phyloP scores from a whole-genome alignment of 345 rosid genomes.

The Microthlaspi erraticum region DNA sequence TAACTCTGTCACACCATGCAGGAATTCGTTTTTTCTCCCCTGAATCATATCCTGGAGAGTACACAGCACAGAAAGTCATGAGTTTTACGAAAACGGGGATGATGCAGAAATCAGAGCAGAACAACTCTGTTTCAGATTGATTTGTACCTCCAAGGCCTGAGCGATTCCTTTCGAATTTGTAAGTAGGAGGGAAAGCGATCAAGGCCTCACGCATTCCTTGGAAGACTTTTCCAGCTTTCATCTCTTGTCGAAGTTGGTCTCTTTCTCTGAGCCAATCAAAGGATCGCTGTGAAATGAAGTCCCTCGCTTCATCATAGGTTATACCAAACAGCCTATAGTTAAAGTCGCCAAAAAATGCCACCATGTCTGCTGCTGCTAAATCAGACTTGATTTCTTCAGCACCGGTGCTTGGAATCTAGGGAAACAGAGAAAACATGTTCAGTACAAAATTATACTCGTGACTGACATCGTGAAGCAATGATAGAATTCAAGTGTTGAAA shows the following conservation, averaged over 20 bases:
- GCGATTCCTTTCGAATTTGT: constrained; percentile 78
- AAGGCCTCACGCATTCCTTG: constrained; percentile 98
- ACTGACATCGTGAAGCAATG: neutral
- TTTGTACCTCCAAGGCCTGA: constrained; percentile 88
- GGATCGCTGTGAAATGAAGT: constrained; percentile 90
- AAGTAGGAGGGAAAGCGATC: constrained; percentile 92
- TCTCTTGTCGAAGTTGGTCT: constrained; percentile 93
- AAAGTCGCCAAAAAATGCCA: constrained; percentile 87
- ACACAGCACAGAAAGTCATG: neutral
- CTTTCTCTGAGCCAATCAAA: constrained; percentile 97
- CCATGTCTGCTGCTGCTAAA: constrained; percentile 92
- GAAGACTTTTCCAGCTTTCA: constrained; percentile 89
- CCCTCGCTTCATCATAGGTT: constrained; percentile 96
- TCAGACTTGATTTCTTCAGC: constrained; percentile 75
- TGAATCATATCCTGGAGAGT: constrained; percentile 82
- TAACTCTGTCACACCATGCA: constrained; percentile 97
- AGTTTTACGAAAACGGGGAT: neutral
- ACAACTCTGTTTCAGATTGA: neutral
- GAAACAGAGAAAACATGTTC: constrained; percentile 36
- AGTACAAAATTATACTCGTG: constrained; percentile 21
- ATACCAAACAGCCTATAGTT: constrained; percentile 95
- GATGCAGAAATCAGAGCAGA: neutral
- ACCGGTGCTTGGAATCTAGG: constrained; percentile 36
- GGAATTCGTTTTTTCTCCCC: constrained; percentile 99
- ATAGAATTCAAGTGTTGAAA: neutral